phyloP scores from a whole-genome alignment of 805 yeast species.

The Pichia phayaonensis region DNA sequence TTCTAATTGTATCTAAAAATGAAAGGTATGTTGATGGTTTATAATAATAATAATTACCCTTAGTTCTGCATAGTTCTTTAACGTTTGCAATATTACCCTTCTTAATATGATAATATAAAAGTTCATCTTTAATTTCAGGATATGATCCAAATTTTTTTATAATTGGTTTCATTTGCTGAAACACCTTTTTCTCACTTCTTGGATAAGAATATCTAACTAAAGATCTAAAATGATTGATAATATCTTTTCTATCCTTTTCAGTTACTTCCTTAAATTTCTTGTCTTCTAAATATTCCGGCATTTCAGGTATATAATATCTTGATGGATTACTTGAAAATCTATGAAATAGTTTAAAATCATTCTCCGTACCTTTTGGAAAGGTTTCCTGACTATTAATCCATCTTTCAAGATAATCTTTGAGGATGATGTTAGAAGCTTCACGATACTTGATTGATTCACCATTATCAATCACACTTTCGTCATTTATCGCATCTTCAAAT shows the following conservation, averaged over 20 bases:
- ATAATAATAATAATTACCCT: not conserved
- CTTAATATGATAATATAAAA: not conserved
- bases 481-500: not conserved
- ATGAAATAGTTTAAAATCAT: not conserved
- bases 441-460: not conserved
- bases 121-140: not conserved
- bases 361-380: not conserved
- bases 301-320: constrained; percentile 3
- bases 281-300: not conserved
- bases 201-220: constrained; percentile 6
- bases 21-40: not conserved
- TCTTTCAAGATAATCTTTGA: not conserved
- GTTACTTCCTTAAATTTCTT: not conserved
- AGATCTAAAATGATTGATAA: not conserved
- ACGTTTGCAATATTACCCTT: not conserved
- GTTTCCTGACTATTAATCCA: constrained; percentile 1
- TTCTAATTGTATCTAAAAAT: not conserved
- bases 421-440: not conserved
- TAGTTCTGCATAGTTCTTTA: not conserved
- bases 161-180: not conserved
- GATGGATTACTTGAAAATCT: not conserved
- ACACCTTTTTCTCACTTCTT: not conserved
- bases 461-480: not conserved
- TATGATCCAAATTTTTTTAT: not conserved
- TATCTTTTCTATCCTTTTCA: not conserved